Conservation (phyloP, 192 early-diverging fungal genomes). For the Umbelopsis sp. region DNA sequence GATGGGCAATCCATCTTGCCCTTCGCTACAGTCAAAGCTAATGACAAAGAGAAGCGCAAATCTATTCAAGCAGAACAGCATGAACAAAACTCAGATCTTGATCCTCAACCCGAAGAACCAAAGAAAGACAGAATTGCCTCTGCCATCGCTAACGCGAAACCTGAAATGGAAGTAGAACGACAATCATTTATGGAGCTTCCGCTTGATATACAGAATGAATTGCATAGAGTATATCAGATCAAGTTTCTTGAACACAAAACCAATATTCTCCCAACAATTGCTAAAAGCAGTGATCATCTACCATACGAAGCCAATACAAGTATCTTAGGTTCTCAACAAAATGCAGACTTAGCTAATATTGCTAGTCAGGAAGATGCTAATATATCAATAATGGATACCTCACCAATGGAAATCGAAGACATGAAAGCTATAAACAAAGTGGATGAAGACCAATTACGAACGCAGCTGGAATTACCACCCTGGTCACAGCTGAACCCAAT, state of each 20-base stretch:
- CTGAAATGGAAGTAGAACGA: slow-evolving; percentile 33
- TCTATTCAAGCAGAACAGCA: too few species aligned
- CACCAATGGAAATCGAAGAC: background rate
- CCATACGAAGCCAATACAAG: too few species aligned
- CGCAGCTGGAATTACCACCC: slow-evolving; percentile 32
- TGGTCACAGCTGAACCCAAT: slow-evolving; percentile 56
- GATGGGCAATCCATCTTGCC: slow-evolving; percentile 11
- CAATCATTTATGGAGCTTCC: slow-evolving; percentile 42
- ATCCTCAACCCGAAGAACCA: too few species aligned
- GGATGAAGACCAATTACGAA: background rate
- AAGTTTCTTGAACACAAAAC: slow-evolving; percentile 16
- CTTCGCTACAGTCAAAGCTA: background rate
- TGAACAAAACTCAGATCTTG: too few species aligned
- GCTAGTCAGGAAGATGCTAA: too few species aligned
- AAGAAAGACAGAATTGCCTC: too few species aligned
- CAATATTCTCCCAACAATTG: background rate
- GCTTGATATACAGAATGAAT: slow-evolving; percentile 41
- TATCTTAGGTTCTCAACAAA: too few species aligned
- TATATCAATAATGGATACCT: too few species aligned
- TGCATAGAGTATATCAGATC: slow-evolving; percentile 25
- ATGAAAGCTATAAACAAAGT: background rate
- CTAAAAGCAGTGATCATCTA: too few species aligned
- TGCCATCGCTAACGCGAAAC: background rate
- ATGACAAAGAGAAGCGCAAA: background rate
- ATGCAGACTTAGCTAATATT: too few species aligned